These are phyloP conservation scores for Botrytis fragariae DNA, from an alignment of 2,329 filamentous ascomycete species.

Conservation along the genomic window DNA sequence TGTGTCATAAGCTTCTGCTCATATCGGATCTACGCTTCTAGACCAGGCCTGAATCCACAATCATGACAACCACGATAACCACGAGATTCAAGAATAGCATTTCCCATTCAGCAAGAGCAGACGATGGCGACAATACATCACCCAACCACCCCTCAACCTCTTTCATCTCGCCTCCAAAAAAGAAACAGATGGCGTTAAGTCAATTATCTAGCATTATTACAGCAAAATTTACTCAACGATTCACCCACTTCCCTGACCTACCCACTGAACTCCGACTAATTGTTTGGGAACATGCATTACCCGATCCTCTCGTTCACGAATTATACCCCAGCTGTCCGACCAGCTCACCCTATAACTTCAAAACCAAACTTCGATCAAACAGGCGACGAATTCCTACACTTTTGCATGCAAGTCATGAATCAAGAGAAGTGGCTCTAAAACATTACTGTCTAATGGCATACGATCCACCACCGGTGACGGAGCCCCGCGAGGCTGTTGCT, in stretches of 20 bases:
- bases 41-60: background rate
- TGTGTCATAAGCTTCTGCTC: background rate
- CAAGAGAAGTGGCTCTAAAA: constrained; percentile 30
- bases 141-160: background rate
- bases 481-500: constrained; percentile 26
- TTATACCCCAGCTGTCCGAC: constrained; percentile 30
- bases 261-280: constrained; percentile 34
- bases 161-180: background rate
- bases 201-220: constrained; percentile 19
- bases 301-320: constrained; percentile 34
- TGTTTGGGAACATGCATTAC: constrained; percentile 33
- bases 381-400: constrained; percentile 31
- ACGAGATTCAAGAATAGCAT: constrained; percentile 1
- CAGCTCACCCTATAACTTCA: constrained; percentile 35
- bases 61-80: background rate
- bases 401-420: constrained; percentile 33
- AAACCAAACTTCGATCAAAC: constrained; percentile 38
- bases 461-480: constrained; percentile 22
- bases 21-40: background rate
- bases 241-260: constrained; percentile 27
- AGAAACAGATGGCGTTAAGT: background rate
- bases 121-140: constrained; percentile 40
- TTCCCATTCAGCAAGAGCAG: background rate
- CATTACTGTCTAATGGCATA: constrained; percentile 35
- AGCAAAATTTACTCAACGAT: constrained; percentile 7